Conservation (phyloP, 768 basidiomycete species). For the Daedaleopsis sinensis region DNA sequence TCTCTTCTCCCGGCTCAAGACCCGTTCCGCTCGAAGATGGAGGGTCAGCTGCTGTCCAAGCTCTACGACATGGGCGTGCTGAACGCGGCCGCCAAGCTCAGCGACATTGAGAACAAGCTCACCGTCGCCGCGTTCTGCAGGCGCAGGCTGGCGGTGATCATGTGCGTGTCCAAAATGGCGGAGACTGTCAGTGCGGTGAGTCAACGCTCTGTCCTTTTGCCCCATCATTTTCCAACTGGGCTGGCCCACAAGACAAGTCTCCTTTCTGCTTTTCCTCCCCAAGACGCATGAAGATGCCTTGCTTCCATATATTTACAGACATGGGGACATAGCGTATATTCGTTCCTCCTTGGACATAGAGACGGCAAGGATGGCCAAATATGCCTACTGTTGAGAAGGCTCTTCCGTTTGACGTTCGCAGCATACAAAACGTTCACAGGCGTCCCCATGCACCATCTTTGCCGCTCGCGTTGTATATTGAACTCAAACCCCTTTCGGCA, state of each 20-base stretch:
- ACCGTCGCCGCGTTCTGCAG: conserved; percentile 95
- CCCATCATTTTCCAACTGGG: neutral
- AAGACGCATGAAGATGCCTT: too few species aligned
- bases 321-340: too few species aligned
- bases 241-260: too few species aligned
- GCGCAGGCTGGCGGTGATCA: conserved; percentile 87
- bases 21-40: conserved; percentile 83
- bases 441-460: too few species aligned
- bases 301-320: too few species aligned
- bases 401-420: too few species aligned
- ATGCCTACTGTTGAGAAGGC: neutral
- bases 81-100: conserved; percentile 83
- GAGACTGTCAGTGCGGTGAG: conserved; percentile 92
- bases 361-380: neutral
- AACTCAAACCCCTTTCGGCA: conserved; percentile 12
- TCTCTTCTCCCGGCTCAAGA: conserved; percentile 88
- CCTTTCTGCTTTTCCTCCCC: too few species aligned
- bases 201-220: conserved; percentile 20
- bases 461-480: neutral
- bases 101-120: conserved; percentile 92
- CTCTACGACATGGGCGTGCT: conserved; percentile 97
- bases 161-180: conserved; percentile 92
- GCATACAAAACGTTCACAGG: too few species aligned
- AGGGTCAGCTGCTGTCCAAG: conserved; percentile 87
- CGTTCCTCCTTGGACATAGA: too few species aligned